phyloP scores from a whole-genome alignment of 2,329 filamentous ascomycete species.

The Diaporthe humulicola region DNA sequence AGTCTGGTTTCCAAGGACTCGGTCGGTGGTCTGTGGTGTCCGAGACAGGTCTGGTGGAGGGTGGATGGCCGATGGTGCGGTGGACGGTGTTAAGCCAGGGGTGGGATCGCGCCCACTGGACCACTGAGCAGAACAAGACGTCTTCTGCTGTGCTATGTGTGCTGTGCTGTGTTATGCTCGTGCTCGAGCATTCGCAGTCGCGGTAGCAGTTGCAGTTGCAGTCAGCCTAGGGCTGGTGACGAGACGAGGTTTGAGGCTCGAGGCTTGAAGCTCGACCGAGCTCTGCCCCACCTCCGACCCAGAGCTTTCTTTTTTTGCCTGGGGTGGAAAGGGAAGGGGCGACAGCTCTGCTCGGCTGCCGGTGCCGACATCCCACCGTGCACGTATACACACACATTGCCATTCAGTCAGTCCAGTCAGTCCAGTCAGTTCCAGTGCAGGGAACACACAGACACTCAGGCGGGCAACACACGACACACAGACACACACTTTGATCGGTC shows the following conservation, averaged over 20 bases:
- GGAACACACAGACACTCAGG: background rate
- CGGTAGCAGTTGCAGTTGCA: background rate
- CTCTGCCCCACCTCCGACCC: background rate
- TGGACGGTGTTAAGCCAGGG: background rate
- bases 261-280: background rate
- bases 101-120: slow-evolving; percentile 2
- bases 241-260: background rate
- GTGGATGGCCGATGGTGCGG: no score
- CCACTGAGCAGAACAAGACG: background rate
- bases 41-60: slow-evolving; percentile 23
- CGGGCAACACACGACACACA: background rate
- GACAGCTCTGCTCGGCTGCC: slow-evolving; percentile 4
- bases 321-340: background rate
- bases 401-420: no score
- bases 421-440: no score
- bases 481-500: slow-evolving; percentile 15
- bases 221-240: background rate
- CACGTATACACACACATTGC: background rate
- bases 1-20: slow-evolving; percentile 18
- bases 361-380: slow-evolving; percentile 14
- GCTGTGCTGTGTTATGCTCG: background rate
- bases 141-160: background rate
- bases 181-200: background rate
- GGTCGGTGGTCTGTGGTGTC: background rate
- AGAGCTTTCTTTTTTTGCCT: background rate